These are phyloP conservation scores for Syzygium malaccense DNA, from an alignment of 441 rosid species.

Conservation along the genomic window DNA sequence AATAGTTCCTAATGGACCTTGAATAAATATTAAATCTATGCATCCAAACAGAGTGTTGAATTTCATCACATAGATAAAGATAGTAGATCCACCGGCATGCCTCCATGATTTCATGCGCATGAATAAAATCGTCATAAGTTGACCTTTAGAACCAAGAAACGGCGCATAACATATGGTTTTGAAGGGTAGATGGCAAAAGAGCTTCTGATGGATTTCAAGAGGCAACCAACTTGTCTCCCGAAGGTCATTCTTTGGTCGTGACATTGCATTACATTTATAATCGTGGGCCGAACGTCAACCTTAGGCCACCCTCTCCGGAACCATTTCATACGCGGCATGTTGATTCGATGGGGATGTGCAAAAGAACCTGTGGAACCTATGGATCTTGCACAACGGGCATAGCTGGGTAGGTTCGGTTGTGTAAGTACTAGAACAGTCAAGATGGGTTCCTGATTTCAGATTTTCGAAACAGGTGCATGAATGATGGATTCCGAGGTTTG, in stretches of 20 bases:
- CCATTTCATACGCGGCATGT: background rate
- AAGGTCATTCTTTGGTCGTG: background rate
- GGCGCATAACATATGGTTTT: background rate
- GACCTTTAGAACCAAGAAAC: background rate
- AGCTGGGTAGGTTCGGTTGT: background rate
- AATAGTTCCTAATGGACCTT: background rate
- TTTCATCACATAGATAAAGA: too few relatives aligned
- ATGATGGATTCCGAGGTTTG: too few relatives aligned
- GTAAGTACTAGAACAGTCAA: background rate
- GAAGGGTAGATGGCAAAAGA: background rate
- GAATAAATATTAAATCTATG: background rate
- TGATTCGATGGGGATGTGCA: background rate
- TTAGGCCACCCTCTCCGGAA: background rate
- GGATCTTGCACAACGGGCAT: background rate
- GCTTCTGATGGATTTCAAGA: background rate
- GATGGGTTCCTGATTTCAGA: background rate
- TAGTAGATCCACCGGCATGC: too few relatives aligned
- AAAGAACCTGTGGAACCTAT: background rate
- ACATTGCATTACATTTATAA: background rate
- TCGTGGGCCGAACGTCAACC: background rate
- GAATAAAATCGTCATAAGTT: background rate
- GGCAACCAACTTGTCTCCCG: background rate
- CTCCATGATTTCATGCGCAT: background rate
- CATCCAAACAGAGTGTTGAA: too few relatives aligned
- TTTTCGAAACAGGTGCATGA: accelerated